Evolutionary conservation across 2,329 filamentous ascomycete genomes (phyloP), one percentile per base, ranked within the genome.

Genomic region (Aspergillus sp.): DNA sequence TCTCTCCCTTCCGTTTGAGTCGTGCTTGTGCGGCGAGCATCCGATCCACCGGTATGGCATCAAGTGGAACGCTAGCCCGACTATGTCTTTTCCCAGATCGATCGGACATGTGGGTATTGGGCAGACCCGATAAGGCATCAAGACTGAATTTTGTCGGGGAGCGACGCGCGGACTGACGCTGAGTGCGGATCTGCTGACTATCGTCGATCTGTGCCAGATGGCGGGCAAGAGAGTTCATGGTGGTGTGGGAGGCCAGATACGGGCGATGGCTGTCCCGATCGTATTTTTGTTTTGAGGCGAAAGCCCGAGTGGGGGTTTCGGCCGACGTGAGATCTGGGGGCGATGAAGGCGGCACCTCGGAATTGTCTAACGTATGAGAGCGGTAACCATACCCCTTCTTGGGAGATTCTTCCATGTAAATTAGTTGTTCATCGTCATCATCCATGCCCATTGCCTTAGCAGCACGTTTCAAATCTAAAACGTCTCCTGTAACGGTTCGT

Each of bases 11-110:
- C 34, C 57, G 59, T 37, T 59, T 61, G 9, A 69, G 53, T 32
- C 66, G 56, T n/a, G 59, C 62, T 43, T 62, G 56, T 4, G 66
- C 65, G 7, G 61, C 61, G 3, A 64, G 53, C 41, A 57, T 40
- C 19, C 66, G 58, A 28, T 69, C 66, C 3, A 62, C 45, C 5
- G 62, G 50, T 8, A 66, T 46, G 5, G 47, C 42, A 26, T 61
- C 59, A 8, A 54, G 51, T 26, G 53, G 52, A 7, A 56, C 11
- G 43, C 53, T 50, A 12, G 50, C 40, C 3, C 60, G 40, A 3
- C 51, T 58, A 12, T 56, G 49, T 33, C 52, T 45, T 45, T 56
- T 55, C 6, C 43, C 47, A 5, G 47, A 19, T 19, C 19, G 19
- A 19, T 19, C 19, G 19, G 19, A 19, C 19, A 19, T 19, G 19